phyloP scores from a whole-genome alignment of 192 early-diverging fungal genomes.

The Coemansia sp. region DNA sequence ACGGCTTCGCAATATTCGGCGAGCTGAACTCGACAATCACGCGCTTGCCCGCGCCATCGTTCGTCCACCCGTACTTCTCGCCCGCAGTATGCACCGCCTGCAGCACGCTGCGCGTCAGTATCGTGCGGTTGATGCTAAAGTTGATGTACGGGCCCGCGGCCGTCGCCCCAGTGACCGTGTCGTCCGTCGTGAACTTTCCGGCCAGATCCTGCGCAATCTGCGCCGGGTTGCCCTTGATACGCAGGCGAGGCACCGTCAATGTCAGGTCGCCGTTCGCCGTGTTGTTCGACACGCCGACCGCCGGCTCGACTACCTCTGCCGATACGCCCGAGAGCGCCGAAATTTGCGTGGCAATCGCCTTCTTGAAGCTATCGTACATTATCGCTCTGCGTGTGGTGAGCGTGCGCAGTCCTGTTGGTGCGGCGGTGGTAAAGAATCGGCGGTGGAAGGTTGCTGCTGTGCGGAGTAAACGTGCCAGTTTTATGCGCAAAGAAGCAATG shows the following conservation, averaged over 20 bases:
- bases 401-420: neutral
- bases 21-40: slow-evolving; percentile 90
- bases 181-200: slow-evolving; percentile 59
- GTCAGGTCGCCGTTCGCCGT: slow-evolving; percentile 69
- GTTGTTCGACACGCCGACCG: slow-evolving; percentile 61
- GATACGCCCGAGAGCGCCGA: slow-evolving; percentile 56
- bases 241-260: slow-evolving; percentile 64
- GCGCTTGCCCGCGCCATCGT: slow-evolving; percentile 67
- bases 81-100: slow-evolving; percentile 53
- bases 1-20: slow-evolving; percentile 98
- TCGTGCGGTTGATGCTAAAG: slow-evolving; percentile 63
- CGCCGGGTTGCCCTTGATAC: slow-evolving; percentile 70
- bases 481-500: neutral
- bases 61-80: slow-evolving; percentile 65
- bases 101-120: slow-evolving; percentile 57
- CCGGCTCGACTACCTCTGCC: slow-evolving; percentile 50
- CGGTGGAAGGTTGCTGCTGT: neutral
- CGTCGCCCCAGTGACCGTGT: slow-evolving; percentile 53
- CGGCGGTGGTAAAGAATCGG: neutral
- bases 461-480: neutral
- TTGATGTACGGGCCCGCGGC: slow-evolving; percentile 73
- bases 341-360: slow-evolving; percentile 59
- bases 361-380: slow-evolving; percentile 66
- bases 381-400: neutral
- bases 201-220: slow-evolving; percentile 62